These are phyloP conservation scores for Aureobasidium zeae DNA, from an alignment of 2,329 filamentous ascomycete genomes.

Conservation along the genomic window DNA sequence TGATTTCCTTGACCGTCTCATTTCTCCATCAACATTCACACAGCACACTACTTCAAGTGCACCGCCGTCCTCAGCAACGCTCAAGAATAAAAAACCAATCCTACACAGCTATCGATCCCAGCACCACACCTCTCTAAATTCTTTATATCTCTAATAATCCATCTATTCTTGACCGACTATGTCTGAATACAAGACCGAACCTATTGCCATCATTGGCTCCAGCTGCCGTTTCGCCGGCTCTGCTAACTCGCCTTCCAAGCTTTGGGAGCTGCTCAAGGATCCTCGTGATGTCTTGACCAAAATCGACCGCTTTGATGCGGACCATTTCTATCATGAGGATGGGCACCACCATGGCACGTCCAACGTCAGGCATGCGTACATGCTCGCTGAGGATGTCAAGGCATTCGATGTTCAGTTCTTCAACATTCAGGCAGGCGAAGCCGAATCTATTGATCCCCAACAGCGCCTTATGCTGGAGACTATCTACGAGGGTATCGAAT, in stretches of 20 bases:
- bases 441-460: conserved; percentile 34
- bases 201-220: conserved; percentile 38
- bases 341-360: conserved; percentile 6
- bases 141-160: neutral
- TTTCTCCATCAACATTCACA: no score
- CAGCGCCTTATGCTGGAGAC: conserved; percentile 33
- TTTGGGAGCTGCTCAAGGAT: conserved; percentile 16
- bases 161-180: neutral
- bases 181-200: conserved; percentile 19
- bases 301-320: conserved; percentile 21
- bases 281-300: conserved; percentile 19
- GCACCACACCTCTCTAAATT: no score
- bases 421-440: conserved; percentile 21
- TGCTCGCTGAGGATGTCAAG: conserved; percentile 21
- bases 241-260: conserved; percentile 21
- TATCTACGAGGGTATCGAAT: conserved; percentile 33
- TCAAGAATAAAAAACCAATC: no score
- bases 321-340: conserved; percentile 21
- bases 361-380: conserved; percentile 17
- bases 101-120: no score
- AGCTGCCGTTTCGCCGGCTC: conserved; percentile 38
- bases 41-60: no score
- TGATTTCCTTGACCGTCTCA: no score
- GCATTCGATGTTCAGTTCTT: conserved; percentile 24
- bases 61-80: no score